Base-by-base conservation (phyloP, 2,329 filamentous ascomycete species). In the Xylariaceae sp. region DNA sequence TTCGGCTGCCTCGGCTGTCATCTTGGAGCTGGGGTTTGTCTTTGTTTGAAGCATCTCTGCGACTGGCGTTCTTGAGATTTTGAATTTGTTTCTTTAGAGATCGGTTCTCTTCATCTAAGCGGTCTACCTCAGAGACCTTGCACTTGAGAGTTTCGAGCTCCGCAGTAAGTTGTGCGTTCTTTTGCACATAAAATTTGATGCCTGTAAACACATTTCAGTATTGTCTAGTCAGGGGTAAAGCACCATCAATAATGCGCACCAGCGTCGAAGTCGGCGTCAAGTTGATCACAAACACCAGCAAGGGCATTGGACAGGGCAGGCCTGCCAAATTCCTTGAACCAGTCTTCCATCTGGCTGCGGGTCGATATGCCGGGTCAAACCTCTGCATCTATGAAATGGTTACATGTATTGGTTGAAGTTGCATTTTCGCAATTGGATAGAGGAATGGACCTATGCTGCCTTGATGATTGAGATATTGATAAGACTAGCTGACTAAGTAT, bases 101-200 rank as follows among this genome's bases (percentile, higher is more conserved):
- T n/a, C 61, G 62, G 48, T 80, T 81, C 56, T 81, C 77, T 16
- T 72, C 62, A 51, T 79, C 73, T 21, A 82, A 63, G 1, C 60
- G 65, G 14, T 73, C 69, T 19, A 71, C 71, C 21, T 69, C 60
- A 16, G 66, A 68, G n/a, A 70, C 71, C 20, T 62, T 68, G 12
- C 56, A 60, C 42, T 60, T 72, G 4, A 78, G 63, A n/a, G 64
- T 61, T 20, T 71, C 65, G 9, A 79, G 56, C 57, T 79, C 75
- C 5, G 70, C 60, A 10, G 62, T 48, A 44, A 73, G 67, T 19
- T 67, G 59, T 7, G 57, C 55, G 51, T 70, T 65, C 23, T 60
- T 58, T 20, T 62, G 56, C 45, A 47, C 48, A 41, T 59, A 56
- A 12, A 52, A 50, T 50, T 52, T 44, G 19, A 65, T 43, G 23